Base-by-base conservation (phyloP, 176 grass and related monocot genomes). In the Otatea glauca region DNA sequence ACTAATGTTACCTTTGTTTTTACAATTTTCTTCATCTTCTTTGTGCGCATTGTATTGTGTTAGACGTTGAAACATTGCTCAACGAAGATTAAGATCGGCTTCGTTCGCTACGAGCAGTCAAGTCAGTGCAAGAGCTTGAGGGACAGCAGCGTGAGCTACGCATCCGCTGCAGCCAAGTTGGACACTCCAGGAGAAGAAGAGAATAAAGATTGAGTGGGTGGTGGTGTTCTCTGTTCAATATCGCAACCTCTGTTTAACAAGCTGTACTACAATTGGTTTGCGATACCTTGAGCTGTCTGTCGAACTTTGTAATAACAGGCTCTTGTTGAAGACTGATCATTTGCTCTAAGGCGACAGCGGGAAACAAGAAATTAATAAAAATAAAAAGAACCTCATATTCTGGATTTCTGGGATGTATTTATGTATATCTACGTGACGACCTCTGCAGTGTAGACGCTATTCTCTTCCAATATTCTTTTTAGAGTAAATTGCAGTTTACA, bases 91-190 rank as follows among this genome's bases (percentile, higher is more conserved):
- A 98, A 89, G 64, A 89, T 98, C 24, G 88, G 88, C 6, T 98
- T 98, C 50, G 27, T 98, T 80, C 91, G 88, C 29, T 98, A 98
- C 0, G 96, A 98, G 81, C 96, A 98, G 78, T 98, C 96, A 0
- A 95, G 91, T 88, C 93, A 95, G 60, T 98, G 96, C 88, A 94
- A 94, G 77, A 92, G 18, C 83, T 70, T 83, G 23, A 83, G 81
- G 47, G 96, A 98, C 59, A 95, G 93, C 89, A 95, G 93, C 35
- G 93, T 98, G 38, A 92, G 91, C 69, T 98, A 95, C 23, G 93
- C 96, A 16, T 98, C 93, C 3, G 93, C 91, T 8, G 93, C 81
- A 18, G 96, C 91, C 21, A 98, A 88, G 61, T 39, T 92, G 41
- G 91, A 89, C 47, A 29, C 11, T 42, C 35, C 84, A 66, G 84